Conservation (phyloP, 2,329 filamentous ascomycete genomes). For the Xylariaceae sp. region DNA sequence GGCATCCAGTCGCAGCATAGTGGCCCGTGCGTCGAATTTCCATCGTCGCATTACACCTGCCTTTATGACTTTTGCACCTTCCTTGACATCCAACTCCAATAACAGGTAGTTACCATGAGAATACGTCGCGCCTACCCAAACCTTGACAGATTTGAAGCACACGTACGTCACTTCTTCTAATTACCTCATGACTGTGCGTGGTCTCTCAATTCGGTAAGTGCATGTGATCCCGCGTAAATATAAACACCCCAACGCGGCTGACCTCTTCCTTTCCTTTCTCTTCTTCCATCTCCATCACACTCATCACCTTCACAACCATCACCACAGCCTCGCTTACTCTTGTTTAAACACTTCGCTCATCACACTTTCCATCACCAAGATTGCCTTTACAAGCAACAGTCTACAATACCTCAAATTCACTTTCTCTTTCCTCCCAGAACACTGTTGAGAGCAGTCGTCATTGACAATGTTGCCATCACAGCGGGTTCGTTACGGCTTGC, state of each 20-base stretch:
- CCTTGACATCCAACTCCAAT: not conserved
- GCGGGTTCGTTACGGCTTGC: too few species aligned
- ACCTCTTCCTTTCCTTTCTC: not conserved
- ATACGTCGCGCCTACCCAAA: not conserved
- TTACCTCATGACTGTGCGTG: not conserved
- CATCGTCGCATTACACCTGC: not conserved
- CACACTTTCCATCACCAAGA: not conserved
- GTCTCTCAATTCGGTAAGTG: not conserved
- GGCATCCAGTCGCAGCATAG: too few species aligned
- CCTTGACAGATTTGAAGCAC: not conserved
- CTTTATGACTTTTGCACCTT: not conserved
- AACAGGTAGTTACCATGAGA: not conserved
- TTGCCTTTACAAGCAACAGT: not conserved
- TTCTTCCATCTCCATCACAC: not conserved
- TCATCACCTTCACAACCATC: not conserved
- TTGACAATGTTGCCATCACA: conserved; percentile 17
- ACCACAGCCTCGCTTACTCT: not conserved
- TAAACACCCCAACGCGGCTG: not conserved
- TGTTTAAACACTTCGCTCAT: not conserved
- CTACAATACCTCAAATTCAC: not conserved
- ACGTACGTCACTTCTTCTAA: not conserved
- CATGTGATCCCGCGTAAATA: not conserved
- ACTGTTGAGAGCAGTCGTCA: not conserved
- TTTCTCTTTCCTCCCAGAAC: too few species aligned
- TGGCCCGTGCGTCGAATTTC: not conserved